Base-by-base conservation (phyloP, 1,284 basidiomycete species). In the Apiotrichum gracile region DNA sequence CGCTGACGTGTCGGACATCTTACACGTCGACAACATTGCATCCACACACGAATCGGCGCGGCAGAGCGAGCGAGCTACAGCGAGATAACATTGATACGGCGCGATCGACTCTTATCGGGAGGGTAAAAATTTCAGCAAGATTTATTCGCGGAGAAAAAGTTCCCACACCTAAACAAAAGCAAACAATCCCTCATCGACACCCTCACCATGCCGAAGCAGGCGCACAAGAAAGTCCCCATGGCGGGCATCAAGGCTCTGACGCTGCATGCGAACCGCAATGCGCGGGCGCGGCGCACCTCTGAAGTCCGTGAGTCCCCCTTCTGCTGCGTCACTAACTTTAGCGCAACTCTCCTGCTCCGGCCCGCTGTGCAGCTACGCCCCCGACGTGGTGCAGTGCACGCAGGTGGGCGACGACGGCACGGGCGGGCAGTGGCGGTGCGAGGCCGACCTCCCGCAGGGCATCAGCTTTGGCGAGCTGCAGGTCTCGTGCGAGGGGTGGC, bases 401-500 rank as follows among this genome's bases (percentile, higher is more conserved):
- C 88, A 86, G 60, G 78, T 85, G 44, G 90, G 91, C 35, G 86
- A 87, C 9, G 76, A 77, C 56, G 89, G 86, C 2, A 77, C 81
- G 1, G 69, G 68, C 2, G 82, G 90, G 5, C 88, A 92, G 64
- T 93, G 90, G 90, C 87, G 85, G 85, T 97, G 92, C 70, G 84
- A 90, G 68, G 88, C 91, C 8, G 91, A 97, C 68, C 77, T 97
- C 10, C 91, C 91, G 3, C 82, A 84, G 40, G 78, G 82, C 3
- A 70, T 93, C 50, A 79, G 88, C 16, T 85, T 97, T 55, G 92
- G 92, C 9, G 79, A 83, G 52, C 84, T 94, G 0, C 80, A 84
- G 56, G 86, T 97, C 2, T 85, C 83, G 21, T 97, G 92, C 65
- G 92, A 97, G 76, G 91, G 92, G 12, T 97, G 85, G 84, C 81